Percentiles rank a stretch among this genome's conserved stretches.
phyloP scores from a whole-genome alignment of 148 eudicot genomes.

The Vaccinium myrtillus region DNA sequence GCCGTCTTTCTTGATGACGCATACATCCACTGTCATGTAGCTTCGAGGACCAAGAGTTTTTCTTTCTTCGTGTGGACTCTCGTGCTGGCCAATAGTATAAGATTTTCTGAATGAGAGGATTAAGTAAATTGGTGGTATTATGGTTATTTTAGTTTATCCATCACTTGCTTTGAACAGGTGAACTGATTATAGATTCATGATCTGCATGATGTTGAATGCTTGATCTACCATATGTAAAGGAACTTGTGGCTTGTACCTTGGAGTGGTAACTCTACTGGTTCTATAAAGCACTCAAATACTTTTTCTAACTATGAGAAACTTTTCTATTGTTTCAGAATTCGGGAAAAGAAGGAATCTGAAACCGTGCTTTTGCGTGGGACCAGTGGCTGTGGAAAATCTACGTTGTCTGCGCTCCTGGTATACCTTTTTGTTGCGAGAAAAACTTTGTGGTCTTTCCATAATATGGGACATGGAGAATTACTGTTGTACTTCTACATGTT shows the following conservation, averaged over 20 bases:
- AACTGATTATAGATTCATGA: no score
- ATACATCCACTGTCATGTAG: not conserved
- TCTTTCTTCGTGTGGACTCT: no score
- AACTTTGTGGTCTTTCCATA: not conserved
- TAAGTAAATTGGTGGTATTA: no score
- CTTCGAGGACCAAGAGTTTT: not conserved
- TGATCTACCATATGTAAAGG: no score
- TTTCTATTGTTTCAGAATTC: slow-evolving; percentile 50
- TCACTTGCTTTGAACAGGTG: no score
- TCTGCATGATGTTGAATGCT: no score
- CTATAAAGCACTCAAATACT: not conserved
- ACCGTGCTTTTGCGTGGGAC: slow-evolving; percentile 89
- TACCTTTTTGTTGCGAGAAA: not conserved
- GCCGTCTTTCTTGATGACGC: not conserved
- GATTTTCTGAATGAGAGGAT: no score
- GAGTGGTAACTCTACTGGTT: no score
- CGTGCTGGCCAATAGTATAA: no score
- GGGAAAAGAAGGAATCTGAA: slow-evolving; percentile 86
- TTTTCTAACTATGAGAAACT: not conserved
- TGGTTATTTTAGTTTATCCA: no score
- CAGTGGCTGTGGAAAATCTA: slow-evolving; percentile 97
- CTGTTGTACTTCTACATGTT: not conserved
- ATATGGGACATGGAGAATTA: not conserved
- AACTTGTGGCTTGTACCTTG: no score
- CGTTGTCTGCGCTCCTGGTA: slow-evolving; percentile 94